Percentiles rank a stretch among this genome's conserved stretches.
Conservation (phyloP, 345 rosid genomes). For the Linum usitatissimum region DNA sequence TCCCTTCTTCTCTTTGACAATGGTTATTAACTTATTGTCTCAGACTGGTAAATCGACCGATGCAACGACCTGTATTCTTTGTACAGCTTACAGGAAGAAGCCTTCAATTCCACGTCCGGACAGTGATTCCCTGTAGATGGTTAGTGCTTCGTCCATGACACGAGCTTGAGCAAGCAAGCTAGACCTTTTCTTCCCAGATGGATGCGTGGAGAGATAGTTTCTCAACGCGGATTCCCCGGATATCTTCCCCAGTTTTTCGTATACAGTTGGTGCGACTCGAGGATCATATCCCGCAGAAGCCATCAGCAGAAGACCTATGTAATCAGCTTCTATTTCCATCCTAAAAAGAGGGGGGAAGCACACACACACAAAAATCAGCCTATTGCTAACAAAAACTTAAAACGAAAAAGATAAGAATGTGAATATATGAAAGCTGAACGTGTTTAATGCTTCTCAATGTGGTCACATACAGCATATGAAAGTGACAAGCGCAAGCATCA, state of each 20-base stretch:
- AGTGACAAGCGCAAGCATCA: not conserved
- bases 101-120: slow-evolving; percentile 67
- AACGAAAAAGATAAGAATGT: too few relatives aligned
- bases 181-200: slow-evolving; percentile 82
- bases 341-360: slow-evolving; percentile 17
- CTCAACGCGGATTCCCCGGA: slow-evolving; percentile 33
- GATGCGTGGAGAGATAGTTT: slow-evolving; percentile 90
- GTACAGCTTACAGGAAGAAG: slow-evolving; percentile 41
- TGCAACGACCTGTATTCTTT: not conserved
- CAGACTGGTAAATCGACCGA: not conserved
- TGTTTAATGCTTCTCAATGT: not conserved
- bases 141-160: slow-evolving; percentile 88
- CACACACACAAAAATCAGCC: too few relatives aligned
- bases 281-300: slow-evolving; percentile 94
- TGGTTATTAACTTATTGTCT: not conserved
- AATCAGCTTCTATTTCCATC: slow-evolving; percentile 97
- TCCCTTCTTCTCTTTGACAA: not conserved
- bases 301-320: slow-evolving; percentile 63
- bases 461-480: not conserved
- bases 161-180: slow-evolving; percentile 56
- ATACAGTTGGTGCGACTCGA: slow-evolving; percentile 67
- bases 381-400: too few relatives aligned
- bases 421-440: not conserved
- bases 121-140: slow-evolving; percentile 49
- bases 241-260: slow-evolving; percentile 64